These are phyloP conservation scores for Fusarium sp. DNA, from an alignment of 2,329 filamentous ascomycete genomes.

Conservation along the genomic window DNA sequence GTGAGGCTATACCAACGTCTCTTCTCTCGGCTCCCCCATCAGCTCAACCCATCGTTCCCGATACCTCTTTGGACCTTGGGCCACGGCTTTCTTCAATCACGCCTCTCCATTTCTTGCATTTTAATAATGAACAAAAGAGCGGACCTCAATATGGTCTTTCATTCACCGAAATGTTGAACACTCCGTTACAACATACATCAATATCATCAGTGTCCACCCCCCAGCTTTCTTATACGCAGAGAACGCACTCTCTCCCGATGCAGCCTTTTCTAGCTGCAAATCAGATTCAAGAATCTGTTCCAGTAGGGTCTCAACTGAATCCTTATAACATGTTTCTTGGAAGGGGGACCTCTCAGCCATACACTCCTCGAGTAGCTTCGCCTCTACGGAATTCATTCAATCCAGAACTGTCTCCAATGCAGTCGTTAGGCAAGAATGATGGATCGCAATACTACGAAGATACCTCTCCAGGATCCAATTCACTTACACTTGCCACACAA, in stretches of 20 bases:
- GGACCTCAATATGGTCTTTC: constrained; percentile 14
- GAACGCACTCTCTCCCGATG: constrained; percentile 23
- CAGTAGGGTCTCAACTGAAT: constrained; percentile 32
- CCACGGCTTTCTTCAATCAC: constrained; percentile 46
- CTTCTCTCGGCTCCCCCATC: not conserved
- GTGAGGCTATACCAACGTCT: constrained; percentile 23
- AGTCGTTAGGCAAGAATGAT: not conserved
- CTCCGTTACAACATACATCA: constrained; percentile 4
- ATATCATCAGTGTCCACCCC: not conserved
- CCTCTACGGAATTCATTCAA: constrained; percentile 41
- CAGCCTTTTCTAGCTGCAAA: not conserved
- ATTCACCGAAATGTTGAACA: constrained; percentile 32
- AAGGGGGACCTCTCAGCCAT: constrained; percentile 13
- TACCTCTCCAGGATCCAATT: not conserved
- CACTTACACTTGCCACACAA: not conserved
- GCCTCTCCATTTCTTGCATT: constrained; percentile 1
- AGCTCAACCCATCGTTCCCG: not conserved
- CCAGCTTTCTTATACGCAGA: constrained; percentile 12
- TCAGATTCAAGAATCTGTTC: not conserved
- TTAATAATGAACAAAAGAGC: not conserved
- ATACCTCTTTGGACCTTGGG: constrained; percentile 17
- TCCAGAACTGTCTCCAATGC: constrained; percentile 2
- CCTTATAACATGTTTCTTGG: constrained; percentile 41
- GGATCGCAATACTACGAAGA: not conserved
- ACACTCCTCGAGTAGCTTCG: constrained; percentile 46